Evolutionary conservation across 106 monocot species (phyloP).

Genomic region (Dendrobium catenatum): DNA sequence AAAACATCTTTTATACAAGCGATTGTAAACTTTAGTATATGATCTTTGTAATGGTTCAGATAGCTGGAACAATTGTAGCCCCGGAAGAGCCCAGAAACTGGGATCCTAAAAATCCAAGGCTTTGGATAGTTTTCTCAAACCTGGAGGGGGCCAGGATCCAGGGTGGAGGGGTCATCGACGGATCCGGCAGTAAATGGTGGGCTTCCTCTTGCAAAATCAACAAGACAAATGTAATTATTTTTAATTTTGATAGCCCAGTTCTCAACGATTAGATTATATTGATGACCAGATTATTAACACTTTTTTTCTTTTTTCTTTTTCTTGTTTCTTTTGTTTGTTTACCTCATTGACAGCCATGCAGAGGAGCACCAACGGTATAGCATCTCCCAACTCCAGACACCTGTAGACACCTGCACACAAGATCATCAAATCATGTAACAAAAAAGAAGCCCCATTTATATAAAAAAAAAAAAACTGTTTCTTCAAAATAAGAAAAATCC

Average conservation of each 20-base stretch:
- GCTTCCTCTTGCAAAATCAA: slow-evolving; percentile 92
- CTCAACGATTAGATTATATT: neutral
- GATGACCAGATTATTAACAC: neutral
- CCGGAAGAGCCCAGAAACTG: slow-evolving; percentile 71
- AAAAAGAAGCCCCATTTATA: too few species aligned
- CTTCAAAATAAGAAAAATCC: too few species aligned
- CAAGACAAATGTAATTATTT: slow-evolving; percentile 56
- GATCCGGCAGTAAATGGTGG: slow-evolving; percentile 96
- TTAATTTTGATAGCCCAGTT: neutral
- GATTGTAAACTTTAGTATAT: neutral
- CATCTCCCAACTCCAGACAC: neutral
- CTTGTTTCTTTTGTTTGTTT: neutral
- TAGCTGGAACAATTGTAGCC: slow-evolving; percentile 73
- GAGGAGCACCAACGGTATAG: slow-evolving; percentile 89
- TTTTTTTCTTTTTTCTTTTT: neutral
- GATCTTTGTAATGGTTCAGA: slow-evolving; percentile 22
- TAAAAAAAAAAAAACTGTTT: neutral
- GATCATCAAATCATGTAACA: neutral
- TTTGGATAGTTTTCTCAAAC: slow-evolving; percentile 66
- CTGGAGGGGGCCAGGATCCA: slow-evolving; percentile 49
- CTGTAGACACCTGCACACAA: neutral
- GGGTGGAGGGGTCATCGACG: slow-evolving; percentile 82
- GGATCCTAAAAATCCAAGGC: slow-evolving; percentile 61
- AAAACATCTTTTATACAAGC: too few species aligned
- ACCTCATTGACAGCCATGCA: slow-evolving; percentile 67